These are phyloP conservation scores for Fusarium denticulatum DNA, from an alignment of 2,329 filamentous ascomycete genomes.

Conservation along the genomic window DNA sequence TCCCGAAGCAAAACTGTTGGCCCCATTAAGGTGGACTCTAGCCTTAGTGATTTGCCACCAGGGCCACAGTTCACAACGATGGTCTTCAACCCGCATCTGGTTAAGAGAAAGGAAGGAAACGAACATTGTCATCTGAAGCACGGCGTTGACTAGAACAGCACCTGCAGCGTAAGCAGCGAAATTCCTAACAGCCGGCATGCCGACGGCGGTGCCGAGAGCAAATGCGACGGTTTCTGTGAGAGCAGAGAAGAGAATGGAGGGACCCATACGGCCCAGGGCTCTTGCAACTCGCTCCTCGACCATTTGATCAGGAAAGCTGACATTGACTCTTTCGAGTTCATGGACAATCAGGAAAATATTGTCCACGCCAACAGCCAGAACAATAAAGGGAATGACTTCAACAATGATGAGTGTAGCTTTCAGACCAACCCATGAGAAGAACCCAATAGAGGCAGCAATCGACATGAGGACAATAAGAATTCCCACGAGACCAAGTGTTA, in stretches of 20 bases:
- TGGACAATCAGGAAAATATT: conserved; percentile 99
- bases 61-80: conserved; percentile 90
- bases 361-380: conserved; percentile 95
- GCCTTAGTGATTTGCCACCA: conserved; percentile 84
- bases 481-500: conserved; percentile 91
- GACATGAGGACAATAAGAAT: conserved; percentile 98
- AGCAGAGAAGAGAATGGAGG: conserved; percentile 95
- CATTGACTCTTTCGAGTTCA: conserved; percentile 94
- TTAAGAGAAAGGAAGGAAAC: conserved; percentile 91
- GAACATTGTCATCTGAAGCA: conserved; percentile 98
- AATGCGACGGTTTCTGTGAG: conserved; percentile 94
- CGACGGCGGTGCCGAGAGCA: conserved; percentile 89
- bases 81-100: conserved; percentile 87
- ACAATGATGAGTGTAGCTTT: conserved; percentile 98
- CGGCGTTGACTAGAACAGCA: conserved; percentile 94
- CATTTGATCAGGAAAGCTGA: conserved; percentile 87
- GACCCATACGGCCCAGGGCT: conserved; percentile 94
- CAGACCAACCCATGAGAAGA: conserved; percentile 91
- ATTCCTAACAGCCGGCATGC: conserved; percentile 97
- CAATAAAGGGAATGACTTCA: conserved; percentile 97
- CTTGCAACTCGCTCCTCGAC: conserved; percentile 87
- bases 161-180: conserved; percentile 97
- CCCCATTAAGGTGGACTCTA: conserved; percentile 68
- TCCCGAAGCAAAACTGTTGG: conserved; percentile 65
- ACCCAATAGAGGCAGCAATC: conserved; percentile 90